phyloP scores from a whole-genome alignment of 2,329 filamentous ascomycete genomes.

The Sphaerulina populicola region DNA sequence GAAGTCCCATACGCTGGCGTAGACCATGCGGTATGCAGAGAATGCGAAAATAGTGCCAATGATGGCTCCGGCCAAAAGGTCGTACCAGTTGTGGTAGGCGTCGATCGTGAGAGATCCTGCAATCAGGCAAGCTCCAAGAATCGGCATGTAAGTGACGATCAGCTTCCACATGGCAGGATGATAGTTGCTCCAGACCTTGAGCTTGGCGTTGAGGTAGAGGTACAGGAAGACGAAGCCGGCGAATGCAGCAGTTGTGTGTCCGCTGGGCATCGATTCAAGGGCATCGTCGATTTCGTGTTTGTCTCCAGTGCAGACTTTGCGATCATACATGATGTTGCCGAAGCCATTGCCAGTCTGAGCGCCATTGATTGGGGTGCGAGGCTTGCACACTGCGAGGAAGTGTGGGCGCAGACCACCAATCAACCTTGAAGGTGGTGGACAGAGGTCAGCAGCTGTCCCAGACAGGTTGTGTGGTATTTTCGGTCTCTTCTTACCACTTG shows the following conservation, averaged over 20 bases:
- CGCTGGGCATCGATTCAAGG: constrained; percentile 63
- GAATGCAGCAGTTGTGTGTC: constrained; percentile 66
- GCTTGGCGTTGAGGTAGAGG: constrained; percentile 68
- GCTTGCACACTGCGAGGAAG: constrained; percentile 63
- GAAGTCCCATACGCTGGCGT: constrained; percentile 61
- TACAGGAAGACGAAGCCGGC: constrained; percentile 62
- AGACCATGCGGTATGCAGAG: constrained; percentile 58
- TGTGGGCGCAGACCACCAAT: constrained; percentile 66
- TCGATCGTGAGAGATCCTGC: constrained; percentile 62
- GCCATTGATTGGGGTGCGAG: constrained; percentile 40
- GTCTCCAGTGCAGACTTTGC: constrained; percentile 62
- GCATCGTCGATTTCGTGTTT: constrained; percentile 56
- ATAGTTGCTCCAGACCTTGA: constrained; percentile 66
- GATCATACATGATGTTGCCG: constrained; percentile 57
- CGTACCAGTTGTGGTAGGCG: constrained; percentile 69
- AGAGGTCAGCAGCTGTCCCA: background rate
- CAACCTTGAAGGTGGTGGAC: constrained; percentile 35
- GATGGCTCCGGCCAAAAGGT: constrained; percentile 56
- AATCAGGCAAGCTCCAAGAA: constrained; percentile 60
- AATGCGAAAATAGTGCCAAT: constrained; percentile 61
- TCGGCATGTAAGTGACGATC: constrained; percentile 54
- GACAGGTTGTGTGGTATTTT: too few species aligned
- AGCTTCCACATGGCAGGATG: constrained; percentile 69
- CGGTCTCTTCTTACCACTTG: constrained; percentile 44
- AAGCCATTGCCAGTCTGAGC: constrained; percentile 45